Conservation (phyloP, 1,139 yeast genomes). For the Yamadazyma pseudoaaseri region DNA sequence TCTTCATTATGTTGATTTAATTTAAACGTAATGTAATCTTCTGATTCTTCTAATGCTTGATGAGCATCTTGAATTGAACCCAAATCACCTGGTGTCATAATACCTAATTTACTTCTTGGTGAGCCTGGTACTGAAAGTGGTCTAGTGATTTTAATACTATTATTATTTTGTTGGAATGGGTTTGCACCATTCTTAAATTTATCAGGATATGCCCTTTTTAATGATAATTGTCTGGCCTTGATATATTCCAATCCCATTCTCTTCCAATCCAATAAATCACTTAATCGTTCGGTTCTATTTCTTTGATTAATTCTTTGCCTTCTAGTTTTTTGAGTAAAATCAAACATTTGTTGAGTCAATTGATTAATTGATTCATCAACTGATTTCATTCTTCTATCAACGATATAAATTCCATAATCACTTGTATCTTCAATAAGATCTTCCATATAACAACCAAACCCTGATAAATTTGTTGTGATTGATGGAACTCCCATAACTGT, state of each 20-base stretch:
- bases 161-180: conserved; percentile 52
- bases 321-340: conserved; percentile 82
- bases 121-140: conserved; percentile 97
- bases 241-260: conserved; percentile 96
- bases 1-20: conserved; percentile 41
- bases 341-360: conserved; percentile 85
- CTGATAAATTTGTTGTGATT: conserved; percentile 94
- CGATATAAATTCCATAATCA: conserved; percentile 96
- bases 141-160: conserved; percentile 73
- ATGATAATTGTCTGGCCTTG: conserved; percentile 89
- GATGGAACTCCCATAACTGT: conserved; percentile 99
- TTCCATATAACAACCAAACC: conserved; percentile 99
- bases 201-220: conserved; percentile 92
- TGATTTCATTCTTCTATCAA: conserved; percentile 89
- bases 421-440: conserved; percentile 91
- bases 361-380: conserved; percentile 95
- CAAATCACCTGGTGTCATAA: conserved; percentile 96
- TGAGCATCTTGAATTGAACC: conserved; percentile 93
- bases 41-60: conserved; percentile 62
- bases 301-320: conserved; percentile 98
- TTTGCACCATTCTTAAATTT: conserved; percentile 64
- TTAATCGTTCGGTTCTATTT: conserved; percentile 91
- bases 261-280: conserved; percentile 94
- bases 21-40: conserved; percentile 78
- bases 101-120: conserved; percentile 62